These are phyloP conservation scores for Solanum chacoense DNA, from an alignment of 305 asterid genomes.

Conservation along the genomic window DNA sequence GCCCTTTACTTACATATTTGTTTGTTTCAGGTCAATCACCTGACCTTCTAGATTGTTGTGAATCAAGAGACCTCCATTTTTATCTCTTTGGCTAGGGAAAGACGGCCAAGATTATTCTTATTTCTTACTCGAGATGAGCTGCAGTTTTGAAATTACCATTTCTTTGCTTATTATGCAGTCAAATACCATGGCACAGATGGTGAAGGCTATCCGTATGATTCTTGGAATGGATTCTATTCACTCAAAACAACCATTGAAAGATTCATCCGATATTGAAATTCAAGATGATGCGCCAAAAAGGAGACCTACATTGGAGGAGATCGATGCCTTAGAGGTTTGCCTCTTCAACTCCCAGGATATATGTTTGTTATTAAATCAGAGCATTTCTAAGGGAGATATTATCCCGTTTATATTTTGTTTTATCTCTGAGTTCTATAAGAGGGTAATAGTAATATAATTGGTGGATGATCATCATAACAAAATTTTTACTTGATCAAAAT, in stretches of 20 bases:
- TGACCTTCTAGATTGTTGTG: neutral
- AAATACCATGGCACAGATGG: constrained; percentile 92
- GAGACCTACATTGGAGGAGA: constrained; percentile 91
- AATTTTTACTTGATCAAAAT: neutral
- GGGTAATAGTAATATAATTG: neutral
- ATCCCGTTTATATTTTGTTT: neutral
- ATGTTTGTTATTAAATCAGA: neutral
- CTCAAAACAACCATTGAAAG: constrained; percentile 30
- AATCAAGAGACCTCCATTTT: neutral
- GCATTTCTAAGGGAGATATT: neutral
- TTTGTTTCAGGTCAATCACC: neutral
- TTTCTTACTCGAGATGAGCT: neutral
- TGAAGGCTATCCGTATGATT: constrained; percentile 86
- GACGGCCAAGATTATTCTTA: neutral
- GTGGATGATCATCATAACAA: neutral
- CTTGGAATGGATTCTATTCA: constrained; percentile 64
- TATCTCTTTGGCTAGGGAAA: neutral
- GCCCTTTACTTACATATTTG: neutral
- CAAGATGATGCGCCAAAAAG: constrained; percentile 80
- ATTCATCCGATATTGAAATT: constrained; percentile 51
- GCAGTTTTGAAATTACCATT: neutral
- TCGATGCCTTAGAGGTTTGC: constrained; percentile 91
- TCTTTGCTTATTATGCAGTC: constrained; percentile 41
- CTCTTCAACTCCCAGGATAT: neutral
- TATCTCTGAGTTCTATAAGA: neutral